Percentiles rank a stretch among this genome's conserved stretches.
These are phyloP conservation scores for Earliella scabrosa DNA, from an alignment of 1,284 basidiomycete species.

Conservation along the genomic window DNA sequence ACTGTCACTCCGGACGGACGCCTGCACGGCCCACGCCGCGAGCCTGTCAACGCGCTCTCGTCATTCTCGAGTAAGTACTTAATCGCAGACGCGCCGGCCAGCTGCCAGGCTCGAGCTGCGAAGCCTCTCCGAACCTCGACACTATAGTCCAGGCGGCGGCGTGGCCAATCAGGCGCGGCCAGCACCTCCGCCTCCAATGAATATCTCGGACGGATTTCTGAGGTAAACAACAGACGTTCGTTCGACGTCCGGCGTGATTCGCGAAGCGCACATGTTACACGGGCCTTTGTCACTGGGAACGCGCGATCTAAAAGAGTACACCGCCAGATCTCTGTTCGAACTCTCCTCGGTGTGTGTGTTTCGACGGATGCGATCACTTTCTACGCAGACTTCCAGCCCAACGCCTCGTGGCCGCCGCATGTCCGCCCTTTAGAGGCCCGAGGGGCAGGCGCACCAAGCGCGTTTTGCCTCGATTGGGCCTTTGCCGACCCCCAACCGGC, in stretches of 20 bases:
- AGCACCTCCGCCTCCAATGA: conserved; percentile 6
- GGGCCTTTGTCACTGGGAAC: conserved; percentile 14
- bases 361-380: no score
- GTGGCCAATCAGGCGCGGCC: conserved; percentile 10
- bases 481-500: conserved; percentile 27
- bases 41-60: not conserved
- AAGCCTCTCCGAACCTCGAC: no score
- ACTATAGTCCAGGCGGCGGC: conserved; percentile 2
- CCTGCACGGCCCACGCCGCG: conserved; percentile 1
- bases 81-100: no score
- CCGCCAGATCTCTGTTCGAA: no score
- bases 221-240: no score
- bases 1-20: no score
- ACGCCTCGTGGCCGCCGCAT: conserved; percentile 28
- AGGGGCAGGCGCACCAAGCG: conserved; percentile 30
- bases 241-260: no score
- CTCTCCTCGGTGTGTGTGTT: no score
- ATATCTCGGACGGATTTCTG: conserved; percentile 17
- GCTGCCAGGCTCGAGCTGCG: no score
- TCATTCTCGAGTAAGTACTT: conserved; percentile 14
- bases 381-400: conserved; percentile 19
- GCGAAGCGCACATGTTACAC: conserved; percentile 15
- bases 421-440: conserved; percentile 28
- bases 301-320: no score
- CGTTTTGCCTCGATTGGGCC: conserved; percentile 21